These are phyloP conservation scores for Tephrocybe sp. DNA, from an alignment of 768 basidiomycete genomes.

Conservation along the genomic window DNA sequence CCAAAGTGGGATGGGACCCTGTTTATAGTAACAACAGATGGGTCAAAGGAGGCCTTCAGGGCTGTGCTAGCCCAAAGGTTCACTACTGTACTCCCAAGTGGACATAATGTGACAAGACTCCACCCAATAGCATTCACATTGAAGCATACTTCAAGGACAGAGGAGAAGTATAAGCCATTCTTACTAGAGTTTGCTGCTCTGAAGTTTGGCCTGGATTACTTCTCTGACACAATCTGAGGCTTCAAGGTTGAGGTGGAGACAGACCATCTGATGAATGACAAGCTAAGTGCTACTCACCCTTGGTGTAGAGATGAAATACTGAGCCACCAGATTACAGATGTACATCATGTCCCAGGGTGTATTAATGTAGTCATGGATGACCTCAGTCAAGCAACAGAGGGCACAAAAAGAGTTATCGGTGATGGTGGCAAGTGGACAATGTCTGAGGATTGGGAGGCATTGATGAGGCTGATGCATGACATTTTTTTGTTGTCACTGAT, in stretches of 20 bases:
- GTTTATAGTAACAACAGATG: constrained; percentile 35
- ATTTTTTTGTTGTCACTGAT: neutral
- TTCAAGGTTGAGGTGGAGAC: constrained; percentile 30
- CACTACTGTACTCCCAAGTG: constrained; percentile 15
- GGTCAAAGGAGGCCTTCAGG: no score
- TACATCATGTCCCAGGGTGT: constrained; percentile 20
- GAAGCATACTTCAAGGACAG: constrained; percentile 24
- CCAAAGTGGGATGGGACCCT: constrained; percentile 32
- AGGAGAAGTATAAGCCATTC: constrained; percentile 30
- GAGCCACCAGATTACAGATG: no score
- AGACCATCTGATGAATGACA: no score
- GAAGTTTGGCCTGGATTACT: constrained; percentile 32
- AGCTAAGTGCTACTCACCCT: constrained; percentile 26
- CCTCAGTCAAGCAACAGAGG: constrained; percentile 25
- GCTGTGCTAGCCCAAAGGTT: constrained; percentile 26
- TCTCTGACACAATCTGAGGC: constrained; percentile 24
- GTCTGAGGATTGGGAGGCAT: constrained; percentile 23
- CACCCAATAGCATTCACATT: constrained; percentile 31
- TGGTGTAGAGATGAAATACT: constrained; percentile 31
- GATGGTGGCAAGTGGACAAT: constrained; percentile 33
- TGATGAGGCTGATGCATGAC: constrained; percentile 17
- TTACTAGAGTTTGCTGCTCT: no score
- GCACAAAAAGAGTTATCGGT: no score
- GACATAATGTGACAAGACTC: constrained; percentile 12
- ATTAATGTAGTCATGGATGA: constrained; percentile 30